Base-by-base conservation (phyloP, 345 rosid genomes). In the Salix purpurea region DNA sequence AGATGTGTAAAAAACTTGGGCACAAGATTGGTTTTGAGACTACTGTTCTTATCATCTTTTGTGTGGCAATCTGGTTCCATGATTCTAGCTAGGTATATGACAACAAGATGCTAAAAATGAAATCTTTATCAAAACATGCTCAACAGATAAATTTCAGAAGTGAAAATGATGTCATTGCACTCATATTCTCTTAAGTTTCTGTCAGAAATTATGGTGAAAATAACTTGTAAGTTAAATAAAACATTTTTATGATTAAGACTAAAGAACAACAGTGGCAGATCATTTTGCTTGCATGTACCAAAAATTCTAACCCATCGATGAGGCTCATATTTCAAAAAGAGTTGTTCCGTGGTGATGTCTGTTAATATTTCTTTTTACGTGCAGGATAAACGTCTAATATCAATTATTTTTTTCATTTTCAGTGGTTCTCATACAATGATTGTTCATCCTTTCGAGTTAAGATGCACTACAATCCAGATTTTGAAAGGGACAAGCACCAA, bases 401-500 rank as follows among this genome's bases (percentile, higher is more conserved):
- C 66, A 81, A 32, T 8, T 21, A 16, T 5, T 61, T 28, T 76
- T 73, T n/a, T 76, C 13, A 34, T 16, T 77, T 79, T 76, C 84
- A 78, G 78, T 69, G 71, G 83, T 70, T 82, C 66, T 74, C 54
- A 75, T 77, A 82, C 84, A 87, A 76, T 75, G 86, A 81, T 75
- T 60, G 81, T 68, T 79, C 76, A 82, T 74, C 84, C 28, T 78
- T 74, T 40, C 12, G 67, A 82, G 73, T 72, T 73, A 52, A 66
- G 78, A 71, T 75, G 81, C 78, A 61, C 70, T 76, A 36, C 61
- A 82, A 71, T 78, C 65, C 76, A 77, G 76, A 77, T 32, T 39
- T 50, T 79, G 90, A 86, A 77, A 78, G 48, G 81, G 90, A 88
- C 89, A 80, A 75, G 77, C 91, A 78, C 78, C 71, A 80, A 76